phyloP scores from a whole-genome alignment of 2,329 filamentous ascomycete genomes.

The Phyllosticta capitalensis region DNA sequence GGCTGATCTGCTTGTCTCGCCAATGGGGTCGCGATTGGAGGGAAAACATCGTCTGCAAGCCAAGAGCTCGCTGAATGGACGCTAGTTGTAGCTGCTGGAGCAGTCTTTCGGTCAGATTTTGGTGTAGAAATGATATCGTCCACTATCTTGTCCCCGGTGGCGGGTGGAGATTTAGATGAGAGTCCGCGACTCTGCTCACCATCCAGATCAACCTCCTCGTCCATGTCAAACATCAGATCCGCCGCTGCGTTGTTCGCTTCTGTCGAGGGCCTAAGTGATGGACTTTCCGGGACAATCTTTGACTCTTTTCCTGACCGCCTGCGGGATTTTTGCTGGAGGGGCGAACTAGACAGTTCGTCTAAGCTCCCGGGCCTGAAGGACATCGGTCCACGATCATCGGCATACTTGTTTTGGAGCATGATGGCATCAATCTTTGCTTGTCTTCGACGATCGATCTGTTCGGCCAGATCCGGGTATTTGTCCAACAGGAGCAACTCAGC shows the following conservation, averaged over 20 bases:
- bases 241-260: constrained; percentile 57
- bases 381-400: constrained; percentile 53
- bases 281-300: constrained; percentile 46
- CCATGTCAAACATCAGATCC: constrained; percentile 92
- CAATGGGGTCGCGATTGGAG: not conserved
- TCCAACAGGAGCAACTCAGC: constrained; percentile 58
- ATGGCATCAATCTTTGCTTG: constrained; percentile 67
- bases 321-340: constrained; percentile 5
- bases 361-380: constrained; percentile 55
- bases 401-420: constrained; percentile 52
- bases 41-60: not conserved
- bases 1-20: constrained; percentile 27
- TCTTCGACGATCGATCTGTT: constrained; percentile 58
- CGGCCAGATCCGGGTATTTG: constrained; percentile 51
- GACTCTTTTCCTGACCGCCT: constrained; percentile 28
- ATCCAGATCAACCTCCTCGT: constrained; percentile 54
- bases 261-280: constrained; percentile 56
- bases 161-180: not conserved
- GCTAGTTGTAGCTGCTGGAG: not conserved
- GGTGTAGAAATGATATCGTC: not conserved
- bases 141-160: not conserved
- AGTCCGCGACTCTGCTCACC: not conserved
- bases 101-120: not conserved
- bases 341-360: constrained; percentile 44
- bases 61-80: not conserved